A percentile compares a stretch with the other conserved stretches of the same genome.
phyloP scores from a whole-genome alignment of 768 basidiomycete species.

The Neoboletus brunneissimus region DNA sequence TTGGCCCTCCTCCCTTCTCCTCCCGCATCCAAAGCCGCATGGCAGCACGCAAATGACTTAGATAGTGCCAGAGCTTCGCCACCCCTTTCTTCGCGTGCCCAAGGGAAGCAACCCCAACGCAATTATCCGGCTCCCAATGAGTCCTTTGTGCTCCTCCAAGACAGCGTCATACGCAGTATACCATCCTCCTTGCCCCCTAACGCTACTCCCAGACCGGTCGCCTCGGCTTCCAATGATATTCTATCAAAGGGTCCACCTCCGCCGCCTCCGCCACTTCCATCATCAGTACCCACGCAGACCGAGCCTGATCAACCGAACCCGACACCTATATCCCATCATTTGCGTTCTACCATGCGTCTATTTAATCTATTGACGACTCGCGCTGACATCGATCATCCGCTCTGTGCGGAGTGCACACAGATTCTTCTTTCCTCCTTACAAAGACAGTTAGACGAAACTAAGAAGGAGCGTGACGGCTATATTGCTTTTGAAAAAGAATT shows the following conservation, averaged over 20 bases:
- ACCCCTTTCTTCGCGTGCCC: constrained; percentile 52
- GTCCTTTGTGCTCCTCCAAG: constrained; percentile 89
- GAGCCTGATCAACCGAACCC: constrained; percentile 59
- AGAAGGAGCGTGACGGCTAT: constrained; percentile 89
- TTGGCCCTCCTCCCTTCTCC: constrained; percentile 47
- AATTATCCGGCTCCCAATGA: constrained; percentile 64
- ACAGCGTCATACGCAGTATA: constrained; percentile 72
- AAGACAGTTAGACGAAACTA: constrained; percentile 83
- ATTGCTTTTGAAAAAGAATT: constrained; percentile 90
- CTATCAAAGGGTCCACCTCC: constrained; percentile 24
- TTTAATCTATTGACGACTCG: constrained; percentile 75
- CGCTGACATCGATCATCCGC: constrained; percentile 85
- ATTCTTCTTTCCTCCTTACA: constrained; percentile 72
- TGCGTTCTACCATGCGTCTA: constrained; percentile 70
- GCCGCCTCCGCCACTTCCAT: constrained; percentile 9
- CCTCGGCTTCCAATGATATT: constrained; percentile 34
- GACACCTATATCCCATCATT: constrained; percentile 73
- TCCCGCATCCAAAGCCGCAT: constrained; percentile 55
- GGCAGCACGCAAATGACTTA: constrained; percentile 54
- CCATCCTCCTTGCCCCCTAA: constrained; percentile 51
- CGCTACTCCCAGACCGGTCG: constrained; percentile 42
- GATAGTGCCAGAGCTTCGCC: constrained; percentile 32
- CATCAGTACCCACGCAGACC: constrained; percentile 34
- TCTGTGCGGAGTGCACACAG: constrained; percentile 93
- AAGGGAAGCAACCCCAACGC: constrained; percentile 60